Base-by-base conservation (phyloP, 148 eudicot species). In the Cornus kousa region DNA sequence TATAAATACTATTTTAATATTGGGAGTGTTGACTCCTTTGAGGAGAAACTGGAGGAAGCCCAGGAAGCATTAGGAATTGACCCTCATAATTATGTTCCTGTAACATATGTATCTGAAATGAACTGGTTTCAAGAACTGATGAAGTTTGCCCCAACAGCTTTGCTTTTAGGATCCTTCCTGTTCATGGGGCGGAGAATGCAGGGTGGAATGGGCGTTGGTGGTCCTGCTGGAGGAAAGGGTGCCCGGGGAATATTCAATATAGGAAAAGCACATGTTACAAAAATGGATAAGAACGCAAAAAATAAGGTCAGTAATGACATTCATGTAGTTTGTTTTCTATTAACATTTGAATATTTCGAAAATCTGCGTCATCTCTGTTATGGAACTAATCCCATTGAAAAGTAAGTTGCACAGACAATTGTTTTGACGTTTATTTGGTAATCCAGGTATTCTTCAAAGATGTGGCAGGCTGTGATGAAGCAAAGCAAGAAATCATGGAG, bases 381-480 rank as follows among this genome's bases (percentile, higher is more conserved):
- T 57, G 17, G 1, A 57, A 57, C 19, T 57, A 16, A 19, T 57
- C 1, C 20, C 2, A 57, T 5, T 4, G 5, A 13, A 13, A 57
- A 35, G 37, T 35, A 35, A 35, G 3, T 35, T 35, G 62, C 62
- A 57, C 5, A 57, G 37, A 35, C 37, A 35, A 35, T 35, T 57
- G 19, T 68, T 13, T 73, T 66, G 28, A 20, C 53, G 10, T 74
- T 24, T 10, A 43, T 14, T 66, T 22, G 59, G 67, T 53, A 28
- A 3, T 74, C 3, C 64, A 90, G 93, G 90, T 90, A 22, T 87
- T 20, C 72, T 90, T 90, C 71, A 89, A 88, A 80, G 94, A 90
- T 83, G 94, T 90, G 31, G 94, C 91, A 80, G 94, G 94, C 22
- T 87, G 90, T 83, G 94, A 90, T 40, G 89, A 90, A 80, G 94